Evolutionary conservation across 805 yeast genomes (phyloP), one percentile per base, ranked within the genome.

Genomic region (Candida yuanshanica): DNA sequence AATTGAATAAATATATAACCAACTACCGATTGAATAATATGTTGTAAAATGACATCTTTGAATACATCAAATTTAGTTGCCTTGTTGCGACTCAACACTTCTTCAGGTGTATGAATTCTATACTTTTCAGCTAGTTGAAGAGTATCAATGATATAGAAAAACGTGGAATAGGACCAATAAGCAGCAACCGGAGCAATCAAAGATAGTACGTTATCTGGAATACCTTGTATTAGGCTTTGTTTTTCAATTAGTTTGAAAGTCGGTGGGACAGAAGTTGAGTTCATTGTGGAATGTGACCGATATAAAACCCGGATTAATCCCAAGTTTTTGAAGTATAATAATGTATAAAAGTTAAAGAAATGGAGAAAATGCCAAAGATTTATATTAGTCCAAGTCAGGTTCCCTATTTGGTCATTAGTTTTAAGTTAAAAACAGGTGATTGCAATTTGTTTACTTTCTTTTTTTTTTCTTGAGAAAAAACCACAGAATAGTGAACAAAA

Each of bases 41-140:
- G 99, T 68, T 93, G 98, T 24, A 84, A 51, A 7, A 87, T 53
- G 35, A 93, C 99, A 49, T 90, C 96, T 45, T 75, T 67, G 14
- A 93, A 53, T 10, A 93, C 98, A 35, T 83, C 84, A 5, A 54
- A 38, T 41, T 79, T 63, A 0, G 85, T 57, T 7, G 87, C 96
- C 56, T 78, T 85, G 62, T 93, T 93, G 50, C 93, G 75, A 38
- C 74, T 59, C 24, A 69, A 53, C 42, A 88, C 87, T 59, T 91
- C 98, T 52, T 83, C 95, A 29, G 90, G 80, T 17, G 98, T 90
- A 61, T 93, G 99, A 39, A 93, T 88, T 50, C 98, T 73, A 65
- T 86, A 88, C 58, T 74, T 68, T 55, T 86, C 96, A 34, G 90
- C 87, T 48, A 88, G 66, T 56, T 86, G 76, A 50, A 72, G 77